Conservation (phyloP, 768 basidiomycete genomes). For the Exidia glandulosa region DNA sequence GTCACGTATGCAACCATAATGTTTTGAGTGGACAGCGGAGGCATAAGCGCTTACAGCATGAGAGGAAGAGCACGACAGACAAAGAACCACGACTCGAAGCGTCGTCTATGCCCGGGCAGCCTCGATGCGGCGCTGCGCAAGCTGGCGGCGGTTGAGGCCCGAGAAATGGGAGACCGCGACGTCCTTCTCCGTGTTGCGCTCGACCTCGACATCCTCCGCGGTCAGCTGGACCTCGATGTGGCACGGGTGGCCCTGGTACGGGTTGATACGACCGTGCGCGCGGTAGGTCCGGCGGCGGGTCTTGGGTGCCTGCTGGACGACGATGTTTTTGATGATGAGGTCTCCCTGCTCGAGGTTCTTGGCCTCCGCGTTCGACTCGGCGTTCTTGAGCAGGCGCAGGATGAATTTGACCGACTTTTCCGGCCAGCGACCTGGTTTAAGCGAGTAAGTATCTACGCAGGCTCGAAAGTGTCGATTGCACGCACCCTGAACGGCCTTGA, state of each 20-base stretch:
- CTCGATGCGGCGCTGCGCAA: conserved; percentile 81
- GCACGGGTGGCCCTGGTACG: conserved; percentile 96
- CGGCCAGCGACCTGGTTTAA: conserved; percentile 95
- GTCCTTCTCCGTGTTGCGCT: conserved; percentile 80
- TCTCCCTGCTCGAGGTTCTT: conserved; percentile 93
- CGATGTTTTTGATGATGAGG: conserved; percentile 90
- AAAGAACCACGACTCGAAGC: background rate
- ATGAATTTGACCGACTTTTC: conserved; percentile 98
- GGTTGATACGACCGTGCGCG: conserved; percentile 95
- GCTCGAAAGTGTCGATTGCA: conserved; percentile 9
- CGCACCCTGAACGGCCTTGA: conserved; percentile 91
- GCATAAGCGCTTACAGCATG: conserved; percentile 1
- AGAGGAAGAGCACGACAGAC: background rate
- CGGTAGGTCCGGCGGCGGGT: conserved; percentile 99
- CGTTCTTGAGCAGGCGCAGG: conserved; percentile 91
- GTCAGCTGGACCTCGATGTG: conserved; percentile 93
- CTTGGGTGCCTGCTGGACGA: conserved; percentile 98
- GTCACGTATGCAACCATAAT: background rate
- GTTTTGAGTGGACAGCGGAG: background rate
- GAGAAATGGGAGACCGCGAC: conserved; percentile 38
- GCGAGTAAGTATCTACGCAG: background rate
- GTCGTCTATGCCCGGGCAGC: conserved; percentile 45
- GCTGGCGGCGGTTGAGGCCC: conserved; percentile 75
- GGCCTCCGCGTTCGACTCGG: conserved; percentile 96
- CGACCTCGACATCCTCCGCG: conserved; percentile 69